Evolutionary conservation across 2,329 filamentous ascomycete species (phyloP).

Genomic region (Colletotrichum tofieldiae): DNA sequence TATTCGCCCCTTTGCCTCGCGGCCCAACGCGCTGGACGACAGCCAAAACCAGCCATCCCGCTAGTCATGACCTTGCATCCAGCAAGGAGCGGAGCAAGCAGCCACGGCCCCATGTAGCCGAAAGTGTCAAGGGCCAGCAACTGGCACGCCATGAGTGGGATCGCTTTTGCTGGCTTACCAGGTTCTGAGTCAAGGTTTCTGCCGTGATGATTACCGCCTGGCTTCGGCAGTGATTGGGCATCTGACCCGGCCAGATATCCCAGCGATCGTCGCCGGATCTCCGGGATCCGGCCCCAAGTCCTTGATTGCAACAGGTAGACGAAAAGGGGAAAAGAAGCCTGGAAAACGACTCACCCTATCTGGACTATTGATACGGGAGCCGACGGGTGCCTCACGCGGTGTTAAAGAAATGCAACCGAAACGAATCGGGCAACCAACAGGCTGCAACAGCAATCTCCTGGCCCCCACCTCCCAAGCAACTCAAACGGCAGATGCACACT

Average conservation of each 20-base stretch:
- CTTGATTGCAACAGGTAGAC: neutral
- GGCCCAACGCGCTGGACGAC: conserved; percentile 7
- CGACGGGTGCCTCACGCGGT: conserved; percentile 10
- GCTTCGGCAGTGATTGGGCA: conserved; percentile 13
- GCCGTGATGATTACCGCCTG: neutral
- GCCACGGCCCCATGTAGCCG: neutral
- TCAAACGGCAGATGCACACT: neutral
- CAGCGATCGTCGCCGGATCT: conserved; percentile 10
- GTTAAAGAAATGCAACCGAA: conserved; percentile 19
- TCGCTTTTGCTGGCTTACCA: neutral
- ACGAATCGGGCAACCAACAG: neutral
- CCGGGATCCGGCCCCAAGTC: conserved; percentile 4
- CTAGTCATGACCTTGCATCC: conserved; percentile 35
- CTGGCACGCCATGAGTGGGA: conserved; percentile 10
- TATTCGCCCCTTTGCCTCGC: neutral
- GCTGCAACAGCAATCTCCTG: conserved; percentile 1
- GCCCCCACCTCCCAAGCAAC: neutral
- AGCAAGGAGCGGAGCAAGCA: neutral
- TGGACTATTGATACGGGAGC: neutral
- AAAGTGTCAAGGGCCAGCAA: neutral
- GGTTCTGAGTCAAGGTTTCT: conserved; percentile 12
- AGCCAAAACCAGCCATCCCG: conserved; percentile 1
- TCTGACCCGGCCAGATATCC: neutral
- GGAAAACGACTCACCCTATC: neutral
- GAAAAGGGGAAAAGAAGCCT: conserved; percentile 8